Base-by-base conservation (phyloP, 2,329 filamentous ascomycete species). In the Chaetomiaceae sp. region DNA sequence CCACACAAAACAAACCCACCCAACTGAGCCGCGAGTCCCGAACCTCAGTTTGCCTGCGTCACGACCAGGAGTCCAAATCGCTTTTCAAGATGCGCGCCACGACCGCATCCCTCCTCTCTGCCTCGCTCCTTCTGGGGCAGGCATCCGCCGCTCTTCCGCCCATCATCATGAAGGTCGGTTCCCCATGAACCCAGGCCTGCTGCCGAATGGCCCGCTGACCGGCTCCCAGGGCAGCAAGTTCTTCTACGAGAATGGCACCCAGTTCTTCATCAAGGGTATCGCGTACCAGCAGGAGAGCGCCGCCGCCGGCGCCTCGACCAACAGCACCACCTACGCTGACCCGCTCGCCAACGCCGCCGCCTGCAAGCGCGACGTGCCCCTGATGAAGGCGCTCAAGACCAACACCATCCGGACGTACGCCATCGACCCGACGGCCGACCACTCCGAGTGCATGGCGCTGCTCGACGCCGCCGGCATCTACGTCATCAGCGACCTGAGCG, bases 321-420 rank as follows among this genome's bases (percentile, higher is more conserved):
- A 69, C 51, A 69, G 67, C 55, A 69, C 71, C 52, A 77, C 77
- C 58, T 97, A 91, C 77, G 80, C 77, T 59, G 94, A 99, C 68
- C 92, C 94, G 54, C 83, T 99, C 37, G 80, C 89, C 62, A 83
- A 95, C 66, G 72, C 74, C 53, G 73, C 75, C 31, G 71, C 74
- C 62, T 97, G 94, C 80, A 81, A 82, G 70, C 89, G 92, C 64
- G 94, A 99, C 69, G 82, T 99, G 45, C 89, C 90, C 43, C 82
- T 88, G 64, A 79, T 99, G 62, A 70, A 81, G 68, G 76, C 89
- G 70, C 81, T 96, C 57, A 79, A 84, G 59, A 96, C 91, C 72
- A 99, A 99, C 76, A 84, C 85, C 64, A 92, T 99, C 71, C 92
- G 94, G 72, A 91, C 94, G 53, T 99, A 99, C 71, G 91, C 92